phyloP scores from a whole-genome alignment of 129 eudicot genomes.

The Glebionis coronaria region DNA sequence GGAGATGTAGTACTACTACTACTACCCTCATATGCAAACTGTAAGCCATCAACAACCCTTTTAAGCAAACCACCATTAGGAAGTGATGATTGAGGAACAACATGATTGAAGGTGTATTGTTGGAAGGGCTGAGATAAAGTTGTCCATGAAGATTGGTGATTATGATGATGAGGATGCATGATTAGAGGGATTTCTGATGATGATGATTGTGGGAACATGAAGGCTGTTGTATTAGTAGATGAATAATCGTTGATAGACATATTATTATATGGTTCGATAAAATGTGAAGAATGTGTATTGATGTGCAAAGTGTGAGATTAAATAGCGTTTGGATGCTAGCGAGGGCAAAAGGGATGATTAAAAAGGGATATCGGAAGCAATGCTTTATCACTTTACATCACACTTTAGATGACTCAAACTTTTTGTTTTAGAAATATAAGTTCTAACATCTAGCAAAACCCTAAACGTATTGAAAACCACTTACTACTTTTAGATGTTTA shows the following conservation, averaged over 20 bases:
- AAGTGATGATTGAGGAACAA: constrained; percentile 20
- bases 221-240: constrained; percentile 28
- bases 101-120: constrained; percentile 21
- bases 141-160: constrained; percentile 17
- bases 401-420: too few relatives aligned
- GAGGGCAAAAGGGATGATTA: constrained; percentile 14
- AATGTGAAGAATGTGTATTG: constrained; percentile 19
- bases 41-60: constrained; percentile 42
- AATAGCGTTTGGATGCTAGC: constrained; percentile 21
- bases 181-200: constrained; percentile 24
- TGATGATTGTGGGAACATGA: constrained; percentile 25
- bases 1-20: too few relatives aligned
- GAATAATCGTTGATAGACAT: constrained; percentile 18
- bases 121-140: constrained; percentile 8
- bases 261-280: constrained; percentile 10
- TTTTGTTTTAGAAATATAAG: too few relatives aligned
- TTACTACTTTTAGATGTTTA: not conserved
- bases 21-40: constrained; percentile 44
- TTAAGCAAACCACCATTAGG: constrained; percentile 50
- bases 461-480: not conserved
- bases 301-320: constrained; percentile 16
- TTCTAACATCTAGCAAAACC: too few relatives aligned
- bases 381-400: not conserved
- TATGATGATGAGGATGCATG: constrained; percentile 24
- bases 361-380: constrained; percentile 20